Base-by-base conservation (phyloP, 2,329 filamentous ascomycete genomes). In the Hysterium pulicare region DNA sequence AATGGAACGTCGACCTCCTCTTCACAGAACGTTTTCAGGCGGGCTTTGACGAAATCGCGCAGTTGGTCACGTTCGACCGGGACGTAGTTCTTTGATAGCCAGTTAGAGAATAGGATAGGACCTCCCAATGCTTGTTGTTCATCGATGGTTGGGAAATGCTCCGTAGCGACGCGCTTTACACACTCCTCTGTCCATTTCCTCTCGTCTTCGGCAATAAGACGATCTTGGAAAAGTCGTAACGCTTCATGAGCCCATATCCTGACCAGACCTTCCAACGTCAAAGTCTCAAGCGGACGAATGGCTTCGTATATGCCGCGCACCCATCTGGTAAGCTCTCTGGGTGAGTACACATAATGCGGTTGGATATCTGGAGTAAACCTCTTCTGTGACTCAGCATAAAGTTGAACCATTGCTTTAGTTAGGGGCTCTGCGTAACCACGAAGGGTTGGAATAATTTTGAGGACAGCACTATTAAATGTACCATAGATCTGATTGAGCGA, bases 201-300 rank as follows among this genome's bases (percentile, higher is more conserved):
- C 69, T 99, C 93, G 0, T 96, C 88, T 59, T 97, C 93, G 0
- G 82, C 86, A 23, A 98, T 93, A 35, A 99, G 80, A 73, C 93
- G 86, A 76, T 99, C 93, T 59, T 96, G 90, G 80, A 98, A 99
- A 33, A 99, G 77, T 37, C 93, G 86, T 37, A 98, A 73, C 44
- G 94, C 93, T 71, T 98, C 93, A 55, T 99, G 93, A 0, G 94
- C 90, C 93, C 93, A 99, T 50, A 99, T 96, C 30, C 93, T 84
- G 32, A 98, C 84, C 36, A 99, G 76, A 1, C 93, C 93, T 70
- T 98, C 94, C 2, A 97, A 73, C 1, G 88, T 82, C 17, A 99
- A 75, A 9, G 78, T 86, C 68, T 98, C 93, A 10, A 98, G 78
- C 10, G 94, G 93, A 48, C 87, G 82, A 51, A 99, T 95, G 0